These are phyloP conservation scores for Neonothopanus nambi DNA, from an alignment of 1,284 basidiomycete genomes.

Conservation along the genomic window DNA sequence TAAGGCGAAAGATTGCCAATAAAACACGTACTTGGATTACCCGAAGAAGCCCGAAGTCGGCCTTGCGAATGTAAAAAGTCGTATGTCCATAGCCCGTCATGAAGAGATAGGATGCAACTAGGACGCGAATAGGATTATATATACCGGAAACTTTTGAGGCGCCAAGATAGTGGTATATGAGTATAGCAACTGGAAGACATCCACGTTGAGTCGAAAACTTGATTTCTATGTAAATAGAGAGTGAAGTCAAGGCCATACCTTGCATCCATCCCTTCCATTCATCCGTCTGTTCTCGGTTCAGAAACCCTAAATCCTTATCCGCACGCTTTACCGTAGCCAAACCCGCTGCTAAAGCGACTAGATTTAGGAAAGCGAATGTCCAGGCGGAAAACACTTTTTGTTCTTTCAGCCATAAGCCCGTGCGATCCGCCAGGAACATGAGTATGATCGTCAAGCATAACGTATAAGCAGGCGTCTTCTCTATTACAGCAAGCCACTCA, in stretches of 20 bases:
- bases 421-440: conserved; percentile 80
- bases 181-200: conserved; percentile 64
- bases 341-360: conserved; percentile 59
- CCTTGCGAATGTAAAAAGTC: conserved; percentile 82
- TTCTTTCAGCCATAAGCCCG: conserved; percentile 83
- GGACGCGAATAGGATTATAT: conserved; percentile 85
- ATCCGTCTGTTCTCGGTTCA: conserved; percentile 90
- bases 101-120: conserved; percentile 87
- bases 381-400: conserved; percentile 79
- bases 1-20: not conserved
- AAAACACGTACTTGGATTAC: conserved; percentile 56
- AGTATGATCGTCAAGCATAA: conserved; percentile 68
- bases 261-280: conserved; percentile 99
- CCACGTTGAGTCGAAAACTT: not conserved
- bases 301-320: conserved; percentile 82
- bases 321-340: conserved; percentile 65
- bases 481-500: conserved; percentile 15
- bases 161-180: conserved; percentile 88
- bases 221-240: not conserved
- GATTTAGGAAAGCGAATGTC: conserved; percentile 62
- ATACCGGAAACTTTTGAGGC: conserved; percentile 87
- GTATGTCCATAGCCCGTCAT: conserved; percentile 79
- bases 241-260: conserved; percentile 46
- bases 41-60: conserved; percentile 78
- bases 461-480: conserved; percentile 49